A percentile compares a stretch with the other conserved stretches of the same genome.
Evolutionary conservation across 2,329 filamentous ascomycete genomes (phyloP).

Genomic region (Grosmannia penicillata): DNA sequence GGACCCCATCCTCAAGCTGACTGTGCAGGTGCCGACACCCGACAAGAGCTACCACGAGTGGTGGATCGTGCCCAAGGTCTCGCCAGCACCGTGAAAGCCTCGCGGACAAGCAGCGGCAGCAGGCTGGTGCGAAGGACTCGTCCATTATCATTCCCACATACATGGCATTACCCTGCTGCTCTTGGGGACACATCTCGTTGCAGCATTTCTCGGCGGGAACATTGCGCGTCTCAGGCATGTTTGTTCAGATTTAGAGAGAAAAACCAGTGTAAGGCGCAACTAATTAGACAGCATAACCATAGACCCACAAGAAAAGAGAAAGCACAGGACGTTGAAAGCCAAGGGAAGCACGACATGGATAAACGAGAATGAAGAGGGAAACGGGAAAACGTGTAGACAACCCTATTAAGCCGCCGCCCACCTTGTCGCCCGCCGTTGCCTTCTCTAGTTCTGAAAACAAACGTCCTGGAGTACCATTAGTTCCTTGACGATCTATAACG

Average conservation of each 20-base stretch:
- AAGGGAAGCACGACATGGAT: too few relatives aligned
- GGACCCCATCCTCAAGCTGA: slow-evolving; percentile 21
- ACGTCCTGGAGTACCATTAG: neutral
- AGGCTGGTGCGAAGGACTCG: too few relatives aligned
- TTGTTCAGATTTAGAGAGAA: neutral
- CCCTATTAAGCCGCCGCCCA: slow-evolving; percentile 1
- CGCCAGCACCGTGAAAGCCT: too few relatives aligned
- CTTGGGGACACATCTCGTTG: too few relatives aligned
- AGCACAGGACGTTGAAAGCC: neutral
- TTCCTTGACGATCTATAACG: neutral
- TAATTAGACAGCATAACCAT: slow-evolving; percentile 1
- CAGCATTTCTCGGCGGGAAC: too few relatives aligned
- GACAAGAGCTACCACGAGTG: slow-evolving; percentile 46
- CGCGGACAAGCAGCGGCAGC: too few relatives aligned
- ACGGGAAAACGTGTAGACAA: neutral
- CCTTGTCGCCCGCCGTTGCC: neutral
- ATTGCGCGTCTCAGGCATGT: neutral
- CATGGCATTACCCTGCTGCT: too few relatives aligned
- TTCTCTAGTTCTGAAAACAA: neutral
- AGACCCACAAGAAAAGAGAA: neutral
- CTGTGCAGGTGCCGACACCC: slow-evolving; percentile 34
- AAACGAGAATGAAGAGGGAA: neutral
- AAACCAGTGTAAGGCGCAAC: neutral
- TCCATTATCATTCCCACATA: too few relatives aligned
- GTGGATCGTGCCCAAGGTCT: slow-evolving; percentile 47